Evolutionary conservation across 495 filamentous ascomycete species (phyloP), one percentile per base, ranked within the genome.

Genomic region (Neurospora terricola): DNA sequence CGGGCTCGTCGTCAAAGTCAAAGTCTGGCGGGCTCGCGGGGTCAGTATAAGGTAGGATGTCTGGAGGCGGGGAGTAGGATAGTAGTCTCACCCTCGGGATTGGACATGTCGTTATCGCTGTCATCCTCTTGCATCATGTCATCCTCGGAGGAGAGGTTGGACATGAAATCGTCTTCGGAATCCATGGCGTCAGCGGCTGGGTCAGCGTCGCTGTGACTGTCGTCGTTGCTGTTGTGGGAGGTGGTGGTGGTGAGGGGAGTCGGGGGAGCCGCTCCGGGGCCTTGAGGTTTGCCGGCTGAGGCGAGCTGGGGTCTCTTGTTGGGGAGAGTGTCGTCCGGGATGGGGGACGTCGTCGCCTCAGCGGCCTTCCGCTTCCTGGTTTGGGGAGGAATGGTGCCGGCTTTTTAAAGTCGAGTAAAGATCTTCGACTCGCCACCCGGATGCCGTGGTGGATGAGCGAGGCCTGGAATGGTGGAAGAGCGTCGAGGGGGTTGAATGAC

Each of bases 161-260:
- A 96, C 87, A 97, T 92, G 80, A 95, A 94, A 75, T 98, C 96
- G 80, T 98, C 95, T 75, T 98, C 96, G 14, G 96, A 97, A 79
- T 97, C 95, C 96, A 98, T 98, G 21, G 85, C 90, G 76, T 83
- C 83, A 69, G 82, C 83, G 74, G 82, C 77, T 34, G 85, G 54
- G 54, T 66, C 54, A 16, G 27, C 30, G 54, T 66, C 54, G 54
- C 82, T 70, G 78, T 74, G 75, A 81, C 72, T 69, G 76, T 76
- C 62, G 74, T 66, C 62, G 74, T 66, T 36, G 75, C 36, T 34
- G 72, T 73, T 73, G 80, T 72, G 62, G 75, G 71, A 73, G 75
- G 77, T 81, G 80, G 73, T 80, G 27, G 54, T 66, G 54, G 54
- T 66, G 14, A 66, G 54, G 54, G 54, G 54, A 66, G 54, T 80